Percentiles rank a stretch among this genome's conserved stretches.
Conservation (phyloP, 352 stramenopile genomes). For the Globisporangium radiosum region DNA sequence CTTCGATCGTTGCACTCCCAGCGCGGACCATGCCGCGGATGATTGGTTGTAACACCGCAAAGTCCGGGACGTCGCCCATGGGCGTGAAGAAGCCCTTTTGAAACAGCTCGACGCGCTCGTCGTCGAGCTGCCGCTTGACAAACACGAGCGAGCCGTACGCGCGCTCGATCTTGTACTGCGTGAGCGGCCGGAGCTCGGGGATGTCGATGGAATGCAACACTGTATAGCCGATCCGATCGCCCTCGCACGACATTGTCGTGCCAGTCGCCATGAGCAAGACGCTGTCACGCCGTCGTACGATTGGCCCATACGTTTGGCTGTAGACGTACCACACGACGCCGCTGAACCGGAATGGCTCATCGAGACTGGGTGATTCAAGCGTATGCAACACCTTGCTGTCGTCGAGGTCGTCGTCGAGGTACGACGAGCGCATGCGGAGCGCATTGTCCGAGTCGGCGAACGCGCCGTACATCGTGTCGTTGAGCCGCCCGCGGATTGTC, state of each 20-base stretch:
- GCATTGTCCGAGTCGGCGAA: slow-evolving; percentile 9
- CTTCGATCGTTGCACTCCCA: slow-evolving; percentile 27
- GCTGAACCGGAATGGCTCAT: slow-evolving; percentile 19
- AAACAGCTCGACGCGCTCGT: slow-evolving; percentile 27
- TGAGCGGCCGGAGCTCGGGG: slow-evolving; percentile 8
- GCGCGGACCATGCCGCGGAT: slow-evolving; percentile 19
- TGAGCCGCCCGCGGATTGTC: slow-evolving; percentile 4
- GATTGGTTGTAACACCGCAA: slow-evolving; percentile 10
- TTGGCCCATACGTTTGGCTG: slow-evolving; percentile 9
- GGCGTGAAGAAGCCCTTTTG: slow-evolving; percentile 34
- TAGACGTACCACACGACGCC: slow-evolving; percentile 10
- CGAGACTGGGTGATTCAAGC: slow-evolving; percentile 9
- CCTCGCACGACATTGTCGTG: slow-evolving; percentile 14
- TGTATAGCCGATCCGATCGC: slow-evolving; percentile 32
- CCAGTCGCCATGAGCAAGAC: slow-evolving; percentile 30
- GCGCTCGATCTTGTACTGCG: slow-evolving; percentile 16
- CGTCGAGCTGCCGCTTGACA: slow-evolving; percentile 32
- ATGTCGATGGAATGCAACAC: slow-evolving; percentile 34
- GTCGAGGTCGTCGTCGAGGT: slow-evolving; percentile 11
- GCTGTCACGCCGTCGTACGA: slow-evolving; percentile 23
- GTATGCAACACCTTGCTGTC: slow-evolving; percentile 13
- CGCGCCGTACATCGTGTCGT: slow-evolving; percentile 16
- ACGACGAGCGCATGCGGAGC: slow-evolving; percentile 10
- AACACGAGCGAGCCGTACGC: slow-evolving; percentile 31
- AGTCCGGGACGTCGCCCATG: slow-evolving; percentile 24